Base-by-base conservation (phyloP, 169 alveolate genomes). In the Plasmodium billcollinsi region DNA sequence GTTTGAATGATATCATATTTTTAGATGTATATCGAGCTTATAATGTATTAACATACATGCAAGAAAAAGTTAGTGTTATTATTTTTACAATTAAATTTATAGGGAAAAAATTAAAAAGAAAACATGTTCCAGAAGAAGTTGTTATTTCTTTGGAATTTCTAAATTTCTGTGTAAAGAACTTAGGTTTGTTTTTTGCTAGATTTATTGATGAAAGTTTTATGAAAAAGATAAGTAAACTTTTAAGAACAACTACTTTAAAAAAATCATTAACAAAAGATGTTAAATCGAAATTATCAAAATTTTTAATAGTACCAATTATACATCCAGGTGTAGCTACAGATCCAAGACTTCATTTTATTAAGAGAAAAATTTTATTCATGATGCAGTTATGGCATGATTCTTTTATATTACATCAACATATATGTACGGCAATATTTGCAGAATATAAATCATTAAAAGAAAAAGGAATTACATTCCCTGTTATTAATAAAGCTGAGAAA, bases 281-380 rank as follows among this genome's bases (percentile, higher is more conserved):
- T 0, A 92, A 93, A 91, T 93, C 94, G 72, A 93, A 92, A 67
- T 56, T 94, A 29, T 89, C 96, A 20, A 94, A 94, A 89, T 70
- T 94, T 39, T 70, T 94, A 33, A 71, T 91, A n/a, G 94, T 92
- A 49, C 92, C 95, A 20, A 75, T 88, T 29, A 91, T 92, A 21
- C 96, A 94, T 73, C 96, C 95, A 58, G 96, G 96, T 1, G 95
- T 94, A 20, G 93, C 96, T 26, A 94, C 96, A 14, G 96, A 94
- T 73, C 93, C 93, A 5, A 83, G 96, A 61, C 92, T 94, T 6
- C 96, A 94, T 66, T 93, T 94, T 47, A 92, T 94, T 62, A 94
- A 94, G 73, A 90, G 95, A 47, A 94, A 92, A 88, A 88, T 91
- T 12, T 45, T 92, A 15, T 92, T 92, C 74, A 89, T 92, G 94